Base-by-base conservation (phyloP, 2,329 filamentous ascomycete species). In the Fusarium verticillioides region DNA sequence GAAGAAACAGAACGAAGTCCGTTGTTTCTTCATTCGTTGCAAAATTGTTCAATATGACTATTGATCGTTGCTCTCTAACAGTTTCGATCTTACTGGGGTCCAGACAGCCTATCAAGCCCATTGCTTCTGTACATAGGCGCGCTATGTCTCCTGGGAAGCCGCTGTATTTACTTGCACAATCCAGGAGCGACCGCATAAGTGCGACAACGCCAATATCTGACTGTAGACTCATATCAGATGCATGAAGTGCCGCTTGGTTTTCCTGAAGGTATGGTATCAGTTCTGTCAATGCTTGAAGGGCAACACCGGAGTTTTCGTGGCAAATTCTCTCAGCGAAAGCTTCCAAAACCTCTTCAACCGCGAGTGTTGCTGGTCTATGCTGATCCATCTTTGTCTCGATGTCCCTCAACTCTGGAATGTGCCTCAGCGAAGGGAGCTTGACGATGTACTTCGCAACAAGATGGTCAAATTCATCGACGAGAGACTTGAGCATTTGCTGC, bases 1-100 rank as follows among this genome's bases (percentile, higher is more conserved):
- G 86, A 52, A 97, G 87, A 77, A 95, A 95, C 44, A 96, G 86
- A 12, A 94, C 90, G 81, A 98, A 99, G 70, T 96, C 91, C 21
- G 94, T 92, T 2, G 92, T 93, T 80, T 99, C 96, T 57, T 90
- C 89, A 21, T 89, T 87, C 50, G 89, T 88, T 49, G 92, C 89
- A 77, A 99, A 98, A 79, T 99, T 98, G 57, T 93, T 93, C 42
- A 95, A 83, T 56, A 98, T 91, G 30, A 98, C 89, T 60, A 98
- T 93, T n/a, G 94, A 92, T 72, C 89, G 91, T 75, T 94, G 92
- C 76, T 94, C 92, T 64, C 93, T 89, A 16, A 93, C 88, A 2
- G 90, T 90, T 78, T 99, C 96, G 4, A 98, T 90, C 66, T 94
- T 91, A 78, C 97, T 97, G 3, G 96, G 92, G 81, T 99, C 97